A percentile compares a stretch with the other conserved stretches of the same genome.
Evolutionary conservation across 2,329 filamentous ascomycete genomes (phyloP).

Genomic region (Apiospora hydei): DNA sequence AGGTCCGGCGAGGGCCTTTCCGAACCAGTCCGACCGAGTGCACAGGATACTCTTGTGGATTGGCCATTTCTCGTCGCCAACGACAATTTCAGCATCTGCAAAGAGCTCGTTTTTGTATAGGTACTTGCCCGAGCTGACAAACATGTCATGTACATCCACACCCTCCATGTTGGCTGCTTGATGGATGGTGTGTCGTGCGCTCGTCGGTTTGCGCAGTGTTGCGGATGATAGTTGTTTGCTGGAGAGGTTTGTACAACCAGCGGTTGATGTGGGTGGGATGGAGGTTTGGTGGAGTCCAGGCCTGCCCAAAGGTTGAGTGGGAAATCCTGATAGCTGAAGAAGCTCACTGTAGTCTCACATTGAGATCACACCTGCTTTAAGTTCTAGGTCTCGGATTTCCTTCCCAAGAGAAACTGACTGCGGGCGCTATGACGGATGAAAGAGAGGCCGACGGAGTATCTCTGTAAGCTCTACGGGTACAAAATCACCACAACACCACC

Average conservation of each 20-base stretch:
- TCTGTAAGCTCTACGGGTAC: background rate
- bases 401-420: too few species aligned
- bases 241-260: background rate
- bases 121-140: background rate
- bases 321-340: background rate
- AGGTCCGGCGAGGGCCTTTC: constrained; percentile 19
- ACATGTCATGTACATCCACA: background rate
- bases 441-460: too few species aligned
- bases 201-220: background rate
- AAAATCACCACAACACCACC: background rate
- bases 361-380: too few species aligned
- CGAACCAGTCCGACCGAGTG: constrained; percentile 27
- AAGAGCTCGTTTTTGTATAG: background rate
- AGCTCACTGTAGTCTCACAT: background rate
- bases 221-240: background rate
- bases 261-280: background rate
- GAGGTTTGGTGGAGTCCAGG: background rate
- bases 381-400: too few species aligned
- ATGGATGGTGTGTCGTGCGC: background rate
- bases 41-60: constrained; percentile 28
- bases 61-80: constrained; percentile 25
- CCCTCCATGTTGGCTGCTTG: background rate
- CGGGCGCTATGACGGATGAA: too few species aligned
- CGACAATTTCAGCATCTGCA: constrained; percentile 28
- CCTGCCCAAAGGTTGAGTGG: background rate